These are phyloP conservation scores for Neocallimastix lanati DNA, from an alignment of 192 early-diverging fungal genomes.

Conservation along the genomic window DNA sequence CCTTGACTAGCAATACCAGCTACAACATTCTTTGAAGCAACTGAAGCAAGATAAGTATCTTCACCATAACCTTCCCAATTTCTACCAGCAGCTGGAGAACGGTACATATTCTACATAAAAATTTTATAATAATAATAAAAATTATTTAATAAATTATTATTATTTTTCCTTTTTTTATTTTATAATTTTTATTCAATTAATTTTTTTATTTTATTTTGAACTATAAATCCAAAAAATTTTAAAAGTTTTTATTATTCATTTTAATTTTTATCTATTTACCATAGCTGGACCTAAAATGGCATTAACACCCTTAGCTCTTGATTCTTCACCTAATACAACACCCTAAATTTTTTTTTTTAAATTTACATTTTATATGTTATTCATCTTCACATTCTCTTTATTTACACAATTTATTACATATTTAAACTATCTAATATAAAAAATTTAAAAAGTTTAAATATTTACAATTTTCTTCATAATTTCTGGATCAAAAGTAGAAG, in stretches of 20 bases:
- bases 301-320: conserved; percentile 29
- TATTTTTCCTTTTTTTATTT: no score
- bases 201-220: no score
- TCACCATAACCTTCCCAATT: conserved; percentile 12
- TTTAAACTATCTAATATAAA: no score
- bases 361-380: no score
- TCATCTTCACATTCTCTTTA: no score
- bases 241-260: no score
- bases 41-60: conserved; percentile 22
- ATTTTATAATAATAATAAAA: no score
- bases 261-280: no score
- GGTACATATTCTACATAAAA: neutral
- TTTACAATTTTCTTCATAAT: conserved; percentile 10
- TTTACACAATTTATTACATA: no score
- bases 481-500: conserved; percentile 33
- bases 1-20: conserved; percentile 21
- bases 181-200: no score
- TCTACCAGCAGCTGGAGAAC: neutral
- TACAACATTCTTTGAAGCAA: conserved; percentile 9
- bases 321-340: conserved; percentile 27
- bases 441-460: neutral
- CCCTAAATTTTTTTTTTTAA: conserved; percentile 10
- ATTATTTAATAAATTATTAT: no score
- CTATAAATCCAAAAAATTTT: no score
- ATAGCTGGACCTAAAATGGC: conserved; percentile 26